phyloP scores from a whole-genome alignment of 192 early-diverging fungal species.

The Backusella morwellensis region DNA sequence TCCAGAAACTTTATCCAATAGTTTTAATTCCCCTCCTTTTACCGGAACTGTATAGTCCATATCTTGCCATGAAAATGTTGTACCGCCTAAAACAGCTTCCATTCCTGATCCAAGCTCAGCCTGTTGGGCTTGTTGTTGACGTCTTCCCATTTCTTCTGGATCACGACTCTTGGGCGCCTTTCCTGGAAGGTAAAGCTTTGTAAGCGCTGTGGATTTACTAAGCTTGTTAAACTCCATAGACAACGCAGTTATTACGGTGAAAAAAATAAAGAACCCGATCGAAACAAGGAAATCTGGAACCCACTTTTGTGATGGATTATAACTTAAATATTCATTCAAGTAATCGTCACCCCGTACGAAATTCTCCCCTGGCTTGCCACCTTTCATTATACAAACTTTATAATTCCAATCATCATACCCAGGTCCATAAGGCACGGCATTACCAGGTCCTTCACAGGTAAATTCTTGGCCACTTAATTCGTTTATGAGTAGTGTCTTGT shows the following conservation, averaged over 20 bases:
- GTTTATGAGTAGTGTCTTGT: constrained; percentile 58
- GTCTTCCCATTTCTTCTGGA: constrained; percentile 29
- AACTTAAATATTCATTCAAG: constrained; percentile 50
- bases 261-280: constrained; percentile 41
- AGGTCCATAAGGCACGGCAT: constrained; percentile 28
- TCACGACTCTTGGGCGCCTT: constrained; percentile 13
- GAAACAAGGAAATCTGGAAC: constrained; percentile 58
- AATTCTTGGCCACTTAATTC: constrained; percentile 55
- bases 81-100: constrained; percentile 40
- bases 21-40: constrained; percentile 57
- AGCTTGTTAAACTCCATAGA: constrained; percentile 64
- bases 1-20: constrained; percentile 68
- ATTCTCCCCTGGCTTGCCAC: constrained; percentile 48
- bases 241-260: constrained; percentile 37
- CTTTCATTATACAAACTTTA: constrained; percentile 62
- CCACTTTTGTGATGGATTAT: constrained; percentile 57
- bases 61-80: constrained; percentile 60
- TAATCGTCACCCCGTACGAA: constrained; percentile 63
- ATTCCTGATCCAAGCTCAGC: constrained; percentile 39
- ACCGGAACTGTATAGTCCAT: constrained; percentile 68
- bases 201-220: constrained; percentile 49
- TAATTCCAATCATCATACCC: constrained; percentile 39
- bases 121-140: constrained; percentile 31
- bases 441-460: constrained; percentile 27
- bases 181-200: constrained; percentile 46